Evolutionary conservation across 2,329 filamentous ascomycete genomes (phyloP), one percentile per base, ranked within the genome.

Genomic region (Xylogone sp.): DNA sequence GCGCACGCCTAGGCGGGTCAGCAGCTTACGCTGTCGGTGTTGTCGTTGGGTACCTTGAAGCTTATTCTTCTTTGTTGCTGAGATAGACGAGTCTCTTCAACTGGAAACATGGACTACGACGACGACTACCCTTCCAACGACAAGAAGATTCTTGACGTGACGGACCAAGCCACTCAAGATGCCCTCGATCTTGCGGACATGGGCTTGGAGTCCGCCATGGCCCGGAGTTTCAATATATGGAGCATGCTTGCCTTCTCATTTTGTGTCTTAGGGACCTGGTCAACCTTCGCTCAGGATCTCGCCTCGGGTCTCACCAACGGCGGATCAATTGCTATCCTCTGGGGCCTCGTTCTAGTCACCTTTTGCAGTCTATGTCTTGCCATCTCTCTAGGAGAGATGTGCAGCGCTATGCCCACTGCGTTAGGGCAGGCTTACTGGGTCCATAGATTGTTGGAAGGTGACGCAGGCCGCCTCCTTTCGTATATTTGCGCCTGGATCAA

Each of bases 401-500:
- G 73, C 59, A 81, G 77, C 55, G 75, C 73, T 55, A 82, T 83
- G 79, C 81, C 81, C 3, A 83, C 79, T 0, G 79, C 80, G 0
- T 67, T 83, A 2, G 81, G 81, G 0, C 81, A 84, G 65, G 79
- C 79, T 0, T 82, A 79, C 62, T 84, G 79, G 78, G 71, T 77
- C 1, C 70, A 73, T 53, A 68, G 71, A 9, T 64, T 78, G 47
- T 65, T 72, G 69, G 45, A 64, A 52, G 59, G 60, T 13, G 64
- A 62, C 0, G 43, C 58, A 1, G 79, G 78, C 1, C 71, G 79
- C 1, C 78, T 81, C 53, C 59, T 65, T 3, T 79, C 76, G 1
- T 83, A 82, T 58, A 71, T 82, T 65, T 80, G 77, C 56, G 79
- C 79, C 2, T 82, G 78, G 77, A 79, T 82, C 59, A 82, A 82